Base-by-base conservation (phyloP, 2,329 filamentous ascomycete genomes). In the Pyrenophora graminea region DNA sequence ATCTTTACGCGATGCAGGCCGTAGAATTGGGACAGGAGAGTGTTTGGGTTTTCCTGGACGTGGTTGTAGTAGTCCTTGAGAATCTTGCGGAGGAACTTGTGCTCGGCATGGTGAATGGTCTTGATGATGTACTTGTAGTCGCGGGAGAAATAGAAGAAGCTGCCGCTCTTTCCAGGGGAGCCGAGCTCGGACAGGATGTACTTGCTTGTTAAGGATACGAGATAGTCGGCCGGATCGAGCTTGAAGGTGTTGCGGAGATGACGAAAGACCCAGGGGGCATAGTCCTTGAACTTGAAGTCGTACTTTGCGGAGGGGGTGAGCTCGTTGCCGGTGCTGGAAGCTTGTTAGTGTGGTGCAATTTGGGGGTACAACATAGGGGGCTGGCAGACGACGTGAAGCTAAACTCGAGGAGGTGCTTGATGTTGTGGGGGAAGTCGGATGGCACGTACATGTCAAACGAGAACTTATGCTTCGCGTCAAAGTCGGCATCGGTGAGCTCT, bases 41-140 rank as follows among this genome's bases (percentile, higher is more conserved):
- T 99, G 75, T 99, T 96, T 6, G 94, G 94, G 74, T 99, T 97
- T 47, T 91, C 84, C 64, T 86, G 86, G 60, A 97, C 91, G 71
- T 99, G 94, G 49, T 89, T 80, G 77, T 97, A 97, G 76, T 99
- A 99, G 55, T 97, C 90, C 69, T 88, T 90, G 50, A 95, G 78
- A 51, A 93, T 89, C 74, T 88, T 91, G 44, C 90, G 82, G 41
- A 95, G 80, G 59, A 93, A 92, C 67, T 92, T 92, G 79, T 93
- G 90, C 74, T 99, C 94, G 63, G 86, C 85, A 67, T 97, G 94
- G 72, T 99, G 94, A 62, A 99, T 97, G 18, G 94, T 99, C 77
- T 99, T 99, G 83, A 99, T 99, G 76, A 99, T 99, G 77, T 99
- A 99, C 77, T 97, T 97, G 82, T 99, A 99, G 76, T 99, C 94